Percentiles rank a stretch among this genome's conserved stretches.
phyloP scores from a whole-genome alignment of 2,329 filamentous ascomycete species.

The Trichophyton mentagrophytes region DNA sequence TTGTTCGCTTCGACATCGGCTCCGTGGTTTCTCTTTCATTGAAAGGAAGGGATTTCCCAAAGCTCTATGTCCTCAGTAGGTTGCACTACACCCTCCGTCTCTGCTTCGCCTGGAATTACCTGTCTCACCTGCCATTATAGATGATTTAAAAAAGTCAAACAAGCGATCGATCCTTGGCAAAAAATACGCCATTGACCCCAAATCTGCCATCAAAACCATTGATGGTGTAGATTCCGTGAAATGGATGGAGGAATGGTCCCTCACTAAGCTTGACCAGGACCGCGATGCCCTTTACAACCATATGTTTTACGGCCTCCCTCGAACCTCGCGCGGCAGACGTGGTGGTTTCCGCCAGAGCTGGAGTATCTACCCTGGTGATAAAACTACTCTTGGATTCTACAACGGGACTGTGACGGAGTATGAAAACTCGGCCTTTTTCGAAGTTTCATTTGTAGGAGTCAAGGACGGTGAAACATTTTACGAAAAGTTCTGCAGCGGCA shows the following conservation, averaged over 20 bases:
- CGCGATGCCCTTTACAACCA: constrained; percentile 24
- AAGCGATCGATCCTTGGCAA: too few species aligned
- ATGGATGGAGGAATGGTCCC: constrained; percentile 17
- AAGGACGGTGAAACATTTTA: constrained; percentile 31
- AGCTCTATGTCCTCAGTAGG: constrained; percentile 34
- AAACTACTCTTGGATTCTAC: constrained; percentile 20
- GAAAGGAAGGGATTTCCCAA: constrained; percentile 47
- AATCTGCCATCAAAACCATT: constrained; percentile 21
- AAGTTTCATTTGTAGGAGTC: constrained; percentile 23
- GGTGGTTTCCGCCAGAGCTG: constrained; percentile 9
- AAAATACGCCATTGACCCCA: background rate
- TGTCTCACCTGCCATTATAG: background rate
- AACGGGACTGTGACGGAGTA: constrained; percentile 20
- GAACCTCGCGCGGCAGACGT: background rate
- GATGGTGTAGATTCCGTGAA: constrained; percentile 19
- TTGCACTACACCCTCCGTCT: background rate
- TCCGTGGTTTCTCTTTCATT: constrained; percentile 48
- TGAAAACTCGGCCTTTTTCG: constrained; percentile 18
- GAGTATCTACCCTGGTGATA: constrained; percentile 18
- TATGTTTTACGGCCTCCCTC: constrained; percentile 18
- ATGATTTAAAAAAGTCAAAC: background rate
- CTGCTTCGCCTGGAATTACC: background rate
- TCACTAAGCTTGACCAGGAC: constrained; percentile 16
- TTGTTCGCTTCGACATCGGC: constrained; percentile 41
- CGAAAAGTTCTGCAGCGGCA: constrained; percentile 23